These are phyloP conservation scores for Omphalotus olearius DNA, from an alignment of 1,284 basidiomycete species.

Conservation along the genomic window DNA sequence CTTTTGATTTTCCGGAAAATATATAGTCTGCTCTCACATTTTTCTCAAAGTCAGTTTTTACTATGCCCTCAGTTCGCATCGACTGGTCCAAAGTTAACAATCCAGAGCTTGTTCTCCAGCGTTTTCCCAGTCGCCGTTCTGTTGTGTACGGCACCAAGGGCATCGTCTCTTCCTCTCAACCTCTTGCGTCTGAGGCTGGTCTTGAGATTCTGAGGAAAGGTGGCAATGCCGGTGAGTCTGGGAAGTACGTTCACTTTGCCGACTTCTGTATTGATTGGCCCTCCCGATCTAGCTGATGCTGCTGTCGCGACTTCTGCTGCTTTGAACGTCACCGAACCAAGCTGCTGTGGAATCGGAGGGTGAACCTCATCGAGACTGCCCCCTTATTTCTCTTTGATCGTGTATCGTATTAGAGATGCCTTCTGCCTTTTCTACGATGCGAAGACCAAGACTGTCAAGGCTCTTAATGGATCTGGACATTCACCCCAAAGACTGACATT, in stretches of 20 bases:
- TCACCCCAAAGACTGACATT: slow-evolving; percentile 80
- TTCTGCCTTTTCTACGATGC: slow-evolving; percentile 93
- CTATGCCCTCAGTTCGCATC: slow-evolving; percentile 41
- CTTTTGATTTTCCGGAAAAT: neutral
- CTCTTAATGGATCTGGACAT: slow-evolving; percentile 82
- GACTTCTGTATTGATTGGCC: neutral
- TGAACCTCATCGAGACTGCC: slow-evolving; percentile 25
- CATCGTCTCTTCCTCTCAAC: slow-evolving; percentile 86
- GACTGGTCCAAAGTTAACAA: slow-evolving; percentile 68
- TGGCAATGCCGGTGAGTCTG: slow-evolving; percentile 78
- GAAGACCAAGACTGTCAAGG: slow-evolving; percentile 74
- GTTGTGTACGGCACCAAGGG: slow-evolving; percentile 86
- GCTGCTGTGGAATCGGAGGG: slow-evolving; percentile 81
- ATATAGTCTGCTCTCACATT: slow-evolving; percentile 1
- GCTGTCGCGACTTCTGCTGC: slow-evolving; percentile 84
- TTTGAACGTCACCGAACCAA: slow-evolving; percentile 84
- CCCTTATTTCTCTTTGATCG: neutral
- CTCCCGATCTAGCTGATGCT: slow-evolving; percentile 49
- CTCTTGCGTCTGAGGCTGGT: slow-evolving; percentile 85
- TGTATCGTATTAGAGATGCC: slow-evolving; percentile 62
- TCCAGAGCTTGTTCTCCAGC: slow-evolving; percentile 54
- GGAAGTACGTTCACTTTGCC: neutral
- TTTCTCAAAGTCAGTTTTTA: neutral
- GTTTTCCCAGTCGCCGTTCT: slow-evolving; percentile 68
- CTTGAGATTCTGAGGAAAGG: slow-evolving; percentile 86